A percentile compares a stretch with the other conserved stretches of the same genome.
Evolutionary conservation across 495 filamentous ascomycete genomes (phyloP).

Genomic region (Aspergillus steynii): DNA sequence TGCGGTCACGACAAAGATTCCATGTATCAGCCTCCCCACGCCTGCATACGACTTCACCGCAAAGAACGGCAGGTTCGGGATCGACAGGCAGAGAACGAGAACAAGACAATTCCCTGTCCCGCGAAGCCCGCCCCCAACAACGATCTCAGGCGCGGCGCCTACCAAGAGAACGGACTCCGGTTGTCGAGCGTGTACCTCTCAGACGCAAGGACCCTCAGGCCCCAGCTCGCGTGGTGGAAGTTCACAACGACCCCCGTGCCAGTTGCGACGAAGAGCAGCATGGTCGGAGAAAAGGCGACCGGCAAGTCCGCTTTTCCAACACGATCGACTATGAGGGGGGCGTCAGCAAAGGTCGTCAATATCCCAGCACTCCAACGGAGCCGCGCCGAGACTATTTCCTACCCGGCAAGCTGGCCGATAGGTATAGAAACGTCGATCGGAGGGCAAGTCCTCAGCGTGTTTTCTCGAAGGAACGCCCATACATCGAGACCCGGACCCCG

Average conservation of each 20-base stretch:
- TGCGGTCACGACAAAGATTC: slow-evolving; percentile 6
- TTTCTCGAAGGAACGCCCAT: not conserved
- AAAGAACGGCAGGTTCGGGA: not conserved
- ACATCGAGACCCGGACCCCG: not conserved
- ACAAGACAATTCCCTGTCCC: not conserved
- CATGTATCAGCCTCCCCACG: not conserved
- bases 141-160: slow-evolving; percentile 9
- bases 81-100: not conserved
- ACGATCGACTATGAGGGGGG: slow-evolving; percentile 14
- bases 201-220: slow-evolving; percentile 9
- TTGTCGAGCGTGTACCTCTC: slow-evolving; percentile 21
- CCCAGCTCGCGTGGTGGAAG: slow-evolving; percentile 12
- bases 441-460: not conserved
- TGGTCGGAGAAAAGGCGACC: slow-evolving; percentile 8
- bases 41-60: not conserved
- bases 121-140: slow-evolving; percentile 4
- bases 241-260: slow-evolving; percentile 15
- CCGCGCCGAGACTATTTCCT: not conserved
- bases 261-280: slow-evolving; percentile 5
- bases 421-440: not conserved
- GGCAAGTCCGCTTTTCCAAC: slow-evolving; percentile 21
- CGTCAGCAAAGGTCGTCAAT: slow-evolving; percentile 5
- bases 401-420: not conserved
- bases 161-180: slow-evolving; percentile 24
- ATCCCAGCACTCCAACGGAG: not conserved